Conservation (phyloP, 148 eudicot species). For the Tetragonia tetragonoides region DNA sequence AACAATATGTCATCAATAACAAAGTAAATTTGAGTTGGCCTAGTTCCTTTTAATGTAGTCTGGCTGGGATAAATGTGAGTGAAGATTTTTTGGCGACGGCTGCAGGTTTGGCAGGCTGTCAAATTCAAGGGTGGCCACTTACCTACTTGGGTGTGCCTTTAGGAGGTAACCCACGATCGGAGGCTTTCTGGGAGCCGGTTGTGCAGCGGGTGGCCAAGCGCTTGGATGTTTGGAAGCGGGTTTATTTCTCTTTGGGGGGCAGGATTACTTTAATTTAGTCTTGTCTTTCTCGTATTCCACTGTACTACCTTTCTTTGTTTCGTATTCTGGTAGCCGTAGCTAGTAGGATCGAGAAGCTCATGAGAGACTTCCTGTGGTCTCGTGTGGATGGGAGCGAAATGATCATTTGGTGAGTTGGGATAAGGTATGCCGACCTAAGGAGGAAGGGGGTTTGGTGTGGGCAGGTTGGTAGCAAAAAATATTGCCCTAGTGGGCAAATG, state of each 20-base stretch:
- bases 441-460: background rate
- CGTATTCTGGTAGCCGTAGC: background rate
- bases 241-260: background rate
- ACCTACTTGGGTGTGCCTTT: no score
- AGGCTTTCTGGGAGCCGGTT: background rate
- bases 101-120: no score
- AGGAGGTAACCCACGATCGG: no score
- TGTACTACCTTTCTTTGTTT: background rate
- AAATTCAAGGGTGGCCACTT: no score
- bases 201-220: background rate
- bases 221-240: background rate
- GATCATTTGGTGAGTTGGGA: background rate
- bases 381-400: background rate
- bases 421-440: background rate
- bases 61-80: no score
- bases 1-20: no score
- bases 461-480: background rate
- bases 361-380: background rate
- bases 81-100: no score
- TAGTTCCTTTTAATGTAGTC: no score
- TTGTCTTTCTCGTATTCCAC: background rate
- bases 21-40: no score
- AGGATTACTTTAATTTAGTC: background rate
- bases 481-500: background rate
- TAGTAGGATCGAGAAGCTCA: background rate